A percentile compares a stretch with the other conserved stretches of the same genome.
Conservation (phyloP, 192 early-diverging fungal species). For the Rhizophlyctis rosea region DNA sequence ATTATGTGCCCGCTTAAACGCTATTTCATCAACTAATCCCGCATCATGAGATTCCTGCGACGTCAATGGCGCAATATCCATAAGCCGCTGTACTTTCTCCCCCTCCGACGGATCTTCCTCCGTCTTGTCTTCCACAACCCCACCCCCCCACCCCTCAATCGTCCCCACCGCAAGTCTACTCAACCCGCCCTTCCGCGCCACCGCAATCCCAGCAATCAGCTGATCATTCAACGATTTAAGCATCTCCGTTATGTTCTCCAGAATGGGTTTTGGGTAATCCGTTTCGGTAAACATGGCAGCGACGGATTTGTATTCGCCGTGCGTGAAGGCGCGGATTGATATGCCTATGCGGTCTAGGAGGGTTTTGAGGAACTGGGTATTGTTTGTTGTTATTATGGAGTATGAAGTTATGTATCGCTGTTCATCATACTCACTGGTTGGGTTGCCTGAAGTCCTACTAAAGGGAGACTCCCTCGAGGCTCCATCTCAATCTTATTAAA, state of each 20-base stretch:
- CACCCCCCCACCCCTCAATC: not conserved
- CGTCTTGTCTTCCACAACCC: no score
- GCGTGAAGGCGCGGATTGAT: slow-evolving; percentile 44
- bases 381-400: no score
- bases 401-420: no score
- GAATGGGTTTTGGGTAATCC: slow-evolving; percentile 47
- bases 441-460: slow-evolving; percentile 46
- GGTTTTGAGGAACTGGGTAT: slow-evolving; percentile 56
- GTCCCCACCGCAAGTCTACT: not conserved
- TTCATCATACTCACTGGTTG: slow-evolving; percentile 2
- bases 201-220: slow-evolving; percentile 50
- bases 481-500: slow-evolving; percentile 63
- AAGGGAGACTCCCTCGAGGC: slow-evolving; percentile 56
- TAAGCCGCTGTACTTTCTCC: slow-evolving; percentile 40
- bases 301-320: slow-evolving; percentile 63
- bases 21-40: slow-evolving; percentile 52
- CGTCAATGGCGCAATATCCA: slow-evolving; percentile 55
- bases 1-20: slow-evolving; percentile 43
- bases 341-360: slow-evolving; percentile 58
- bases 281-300: slow-evolving; percentile 48
- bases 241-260: slow-evolving; percentile 53
- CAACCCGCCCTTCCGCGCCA: slow-evolving; percentile 18
- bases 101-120: not conserved
- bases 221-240: slow-evolving; percentile 54
- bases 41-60: slow-evolving; percentile 44